phyloP scores from a whole-genome alignment of 306 rosid species.

The Hippophae tibetana region DNA sequence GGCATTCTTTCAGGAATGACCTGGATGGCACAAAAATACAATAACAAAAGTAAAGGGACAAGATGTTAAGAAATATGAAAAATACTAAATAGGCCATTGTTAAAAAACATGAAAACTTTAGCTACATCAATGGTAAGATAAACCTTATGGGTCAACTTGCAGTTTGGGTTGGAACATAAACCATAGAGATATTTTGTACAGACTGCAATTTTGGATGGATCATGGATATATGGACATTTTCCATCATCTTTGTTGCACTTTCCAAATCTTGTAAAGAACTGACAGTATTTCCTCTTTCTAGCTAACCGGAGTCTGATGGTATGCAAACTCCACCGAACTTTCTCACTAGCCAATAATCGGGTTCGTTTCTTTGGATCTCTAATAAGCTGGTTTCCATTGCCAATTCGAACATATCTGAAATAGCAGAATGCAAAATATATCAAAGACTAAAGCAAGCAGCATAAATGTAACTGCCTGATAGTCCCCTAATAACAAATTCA shows the following conservation, averaged over 20 bases:
- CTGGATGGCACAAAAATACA: conserved; percentile 38
- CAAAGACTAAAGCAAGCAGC: neutral
- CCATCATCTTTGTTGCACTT: conserved; percentile 85
- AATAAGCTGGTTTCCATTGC: conserved; percentile 84
- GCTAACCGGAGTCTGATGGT: conserved; percentile 92
- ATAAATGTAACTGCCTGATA: neutral
- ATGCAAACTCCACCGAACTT: conserved; percentile 97
- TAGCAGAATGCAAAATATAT: conserved; percentile 10
- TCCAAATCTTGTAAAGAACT: conserved; percentile 88
- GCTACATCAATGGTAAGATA: conserved; percentile 17
- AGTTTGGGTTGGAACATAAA: conserved; percentile 69
- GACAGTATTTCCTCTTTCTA: conserved; percentile 79
- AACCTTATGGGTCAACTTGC: conserved; percentile 98
- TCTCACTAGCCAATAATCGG: conserved; percentile 82
- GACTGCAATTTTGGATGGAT: conserved; percentile 90
- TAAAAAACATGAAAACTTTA: conserved; percentile 10
- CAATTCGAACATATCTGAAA: conserved; percentile 80
- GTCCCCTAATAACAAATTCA: neutral
- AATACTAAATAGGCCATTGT: too few relatives aligned
- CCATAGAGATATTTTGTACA: conserved; percentile 93
- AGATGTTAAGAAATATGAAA: neutral
- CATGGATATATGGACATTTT: conserved; percentile 90
- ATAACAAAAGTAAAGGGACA: conserved; percentile 14
- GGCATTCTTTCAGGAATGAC: conserved; percentile 97
- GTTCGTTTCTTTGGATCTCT: conserved; percentile 89